These are phyloP conservation scores for Flagelloscypha sp. DNA, from an alignment of 768 basidiomycete genomes.

Conservation along the genomic window DNA sequence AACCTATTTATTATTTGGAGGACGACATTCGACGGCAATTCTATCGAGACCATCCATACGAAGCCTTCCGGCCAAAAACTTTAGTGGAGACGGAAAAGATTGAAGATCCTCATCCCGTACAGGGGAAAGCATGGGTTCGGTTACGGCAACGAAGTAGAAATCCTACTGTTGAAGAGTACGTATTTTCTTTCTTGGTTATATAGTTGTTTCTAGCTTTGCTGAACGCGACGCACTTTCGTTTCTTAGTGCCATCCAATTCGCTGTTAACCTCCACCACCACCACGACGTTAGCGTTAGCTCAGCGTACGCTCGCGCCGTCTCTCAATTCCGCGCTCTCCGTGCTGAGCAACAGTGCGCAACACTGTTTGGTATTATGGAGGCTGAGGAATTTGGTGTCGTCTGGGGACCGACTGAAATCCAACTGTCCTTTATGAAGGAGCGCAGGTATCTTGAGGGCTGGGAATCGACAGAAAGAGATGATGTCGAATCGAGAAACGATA, in stretches of 20 bases:
- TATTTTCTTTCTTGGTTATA: conserved; percentile 8
- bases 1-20: conserved; percentile 69
- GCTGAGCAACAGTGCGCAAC: conserved; percentile 76
- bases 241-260: conserved; percentile 67
- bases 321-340: conserved; percentile 83
- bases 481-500: conserved; percentile 52
- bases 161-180: conserved; percentile 88
- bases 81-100: conserved; percentile 65
- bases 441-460: conserved; percentile 52
- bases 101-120: conserved; percentile 45
- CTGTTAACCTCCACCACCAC: conserved; percentile 65
- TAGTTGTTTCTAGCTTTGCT: conserved; percentile 7
- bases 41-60: conserved; percentile 94
- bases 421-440: conserved; percentile 52
- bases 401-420: conserved; percentile 57
- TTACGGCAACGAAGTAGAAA: conserved; percentile 75
- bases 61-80: conserved; percentile 75
- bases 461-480: conserved; percentile 45
- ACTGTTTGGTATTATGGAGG: conserved; percentile 72
- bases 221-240: conserved; percentile 8
- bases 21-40: conserved; percentile 85
- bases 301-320: conserved; percentile 73
- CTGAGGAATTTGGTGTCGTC: conserved; percentile 60
- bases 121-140: conserved; percentile 64
- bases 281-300: conserved; percentile 59